Evolutionary conservation across 2,329 filamentous ascomycete genomes (phyloP), one percentile per base, ranked within the genome.

Genomic region (Pestalotiopsis sp.): DNA sequence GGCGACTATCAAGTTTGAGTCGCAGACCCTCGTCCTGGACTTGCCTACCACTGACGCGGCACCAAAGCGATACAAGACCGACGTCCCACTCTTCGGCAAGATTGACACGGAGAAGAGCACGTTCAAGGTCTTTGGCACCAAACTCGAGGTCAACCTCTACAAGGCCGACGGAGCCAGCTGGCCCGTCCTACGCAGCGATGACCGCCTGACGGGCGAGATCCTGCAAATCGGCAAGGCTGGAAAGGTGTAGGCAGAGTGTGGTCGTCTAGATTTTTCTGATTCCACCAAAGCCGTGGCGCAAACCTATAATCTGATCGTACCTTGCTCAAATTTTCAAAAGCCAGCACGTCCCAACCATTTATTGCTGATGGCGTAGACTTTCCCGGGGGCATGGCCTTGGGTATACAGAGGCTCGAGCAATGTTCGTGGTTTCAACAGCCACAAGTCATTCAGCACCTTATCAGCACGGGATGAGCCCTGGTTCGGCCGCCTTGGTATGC

Each of bases 151-250:
- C 76, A 91, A 85, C 36, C 83, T 98, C 67, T 88, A 79, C 78
- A 90, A 90, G 81, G 91, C 90, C 2, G 92, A 95, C 74, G 92
- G 91, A 12, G 86, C 87, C 57, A 92, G 93, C 76, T 98, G 95
- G 95, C 92, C 94, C 41, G 93, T 96, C 4, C 81, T 98, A 76
- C 88, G 93, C 70, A 92, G 90, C 69, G 93, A 96, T 75, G 94
- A 97, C 73, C 81, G 83, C 68, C 77, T 81, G 70, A 89, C 86
- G 11, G 88, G 88, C 5, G 92, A 97, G 83, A 97, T 97, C 75
- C 90, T 98, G 72, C 96, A 99, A 82, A 86, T 97, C 72, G 96
- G 96, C 14, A 87, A 90, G 72, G 94, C 96, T 65, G 94, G 91
- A 41, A 85, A 87, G 68, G 84, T 83, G 68, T 87, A 77, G 69